Evolutionary conservation across 257 asterid species (phyloP).

Genomic region (Plantago elongata): DNA sequence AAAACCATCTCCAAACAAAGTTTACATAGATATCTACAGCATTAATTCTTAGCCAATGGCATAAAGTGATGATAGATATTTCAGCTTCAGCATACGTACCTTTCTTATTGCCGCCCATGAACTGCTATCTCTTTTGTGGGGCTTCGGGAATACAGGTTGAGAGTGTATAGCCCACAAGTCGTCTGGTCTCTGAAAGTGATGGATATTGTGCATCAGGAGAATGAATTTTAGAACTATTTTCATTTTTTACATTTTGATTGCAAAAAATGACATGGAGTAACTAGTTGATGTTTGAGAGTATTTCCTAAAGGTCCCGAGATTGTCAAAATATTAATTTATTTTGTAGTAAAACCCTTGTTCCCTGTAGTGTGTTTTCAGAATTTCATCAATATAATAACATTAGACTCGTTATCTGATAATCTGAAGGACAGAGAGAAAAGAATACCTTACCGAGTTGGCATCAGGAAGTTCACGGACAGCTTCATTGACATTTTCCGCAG

Average conservation of each 20-base stretch:
- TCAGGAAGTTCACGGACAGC: conserved; percentile 99
- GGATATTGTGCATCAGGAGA: conserved; percentile 30
- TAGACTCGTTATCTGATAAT: conserved; percentile 10
- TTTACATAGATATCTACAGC: background rate
- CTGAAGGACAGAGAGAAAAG: conserved; percentile 41
- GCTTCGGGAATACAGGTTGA: conserved; percentile 73
- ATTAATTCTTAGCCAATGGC: background rate
- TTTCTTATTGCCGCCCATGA: conserved; percentile 77
- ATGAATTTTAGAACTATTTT: background rate
- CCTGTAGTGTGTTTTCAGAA: conserved; percentile 7
- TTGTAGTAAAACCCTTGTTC: conserved; percentile 9
- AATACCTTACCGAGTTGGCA: conserved; percentile 99
- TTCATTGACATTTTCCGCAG: conserved; percentile 93
- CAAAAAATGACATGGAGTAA: background rate
- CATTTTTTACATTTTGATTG: no score
- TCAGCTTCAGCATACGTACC: conserved; percentile 35
- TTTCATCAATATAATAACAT: conserved; percentile 12
- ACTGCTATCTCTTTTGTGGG: conserved; percentile 62
- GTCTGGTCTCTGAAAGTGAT: conserved; percentile 74
- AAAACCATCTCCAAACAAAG: background rate
- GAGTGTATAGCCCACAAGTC: conserved; percentile 93
- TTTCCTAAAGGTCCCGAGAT: conserved; percentile 16
- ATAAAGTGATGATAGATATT: conserved; percentile 3
- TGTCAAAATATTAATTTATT: conserved; percentile 1
- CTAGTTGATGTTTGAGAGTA: conserved; percentile 10